phyloP scores from a whole-genome alignment of 108 stramenopile genomes.

The Mediolabrus comicus region DNA sequence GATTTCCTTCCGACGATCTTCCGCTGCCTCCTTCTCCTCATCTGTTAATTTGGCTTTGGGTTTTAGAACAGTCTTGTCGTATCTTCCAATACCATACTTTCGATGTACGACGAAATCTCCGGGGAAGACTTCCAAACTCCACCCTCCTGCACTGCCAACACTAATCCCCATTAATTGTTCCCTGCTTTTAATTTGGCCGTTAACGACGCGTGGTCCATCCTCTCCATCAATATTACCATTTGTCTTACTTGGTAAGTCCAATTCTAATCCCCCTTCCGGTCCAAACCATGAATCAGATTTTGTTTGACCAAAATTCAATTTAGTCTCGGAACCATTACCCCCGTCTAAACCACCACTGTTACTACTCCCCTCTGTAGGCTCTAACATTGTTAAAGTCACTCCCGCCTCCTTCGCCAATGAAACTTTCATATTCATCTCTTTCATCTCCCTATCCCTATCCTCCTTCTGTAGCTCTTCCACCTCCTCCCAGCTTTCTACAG shows the following conservation, averaged over 20 bases:
- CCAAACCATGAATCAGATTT: slow-evolving; percentile 57
- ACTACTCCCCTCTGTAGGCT: slow-evolving; percentile 1
- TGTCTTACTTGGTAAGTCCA: slow-evolving; percentile 22
- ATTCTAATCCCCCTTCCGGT: slow-evolving; percentile 61
- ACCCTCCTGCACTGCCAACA: slow-evolving; percentile 78
- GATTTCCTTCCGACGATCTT: slow-evolving; percentile 57
- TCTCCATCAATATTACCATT: not conserved
- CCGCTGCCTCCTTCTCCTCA: slow-evolving; percentile 55
- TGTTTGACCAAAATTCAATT: not conserved
- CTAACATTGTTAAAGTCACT: not conserved
- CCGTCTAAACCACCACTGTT: not conserved
- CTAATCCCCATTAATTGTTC: slow-evolving; percentile 67
- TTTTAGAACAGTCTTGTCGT: slow-evolving; percentile 63
- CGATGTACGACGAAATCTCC: slow-evolving; percentile 86
- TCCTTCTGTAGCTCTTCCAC: slow-evolving; percentile 43
- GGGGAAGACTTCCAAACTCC: slow-evolving; percentile 79
- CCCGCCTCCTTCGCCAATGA: slow-evolving; percentile 2
- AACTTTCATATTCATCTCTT: not conserved
- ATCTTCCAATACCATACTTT: slow-evolving; percentile 83
- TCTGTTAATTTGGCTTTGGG: slow-evolving; percentile 62
- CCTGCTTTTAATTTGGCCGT: slow-evolving; percentile 57
- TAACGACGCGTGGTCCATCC: slow-evolving; percentile 20
- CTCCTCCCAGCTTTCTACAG: slow-evolving; percentile 59
- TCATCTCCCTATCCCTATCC: slow-evolving; percentile 43
- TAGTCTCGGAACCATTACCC: not conserved